Percentiles rank a stretch among this genome's conserved stretches.
phyloP scores from a whole-genome alignment of 257 asterid genomes.

The Agastache rugosa region DNA sequence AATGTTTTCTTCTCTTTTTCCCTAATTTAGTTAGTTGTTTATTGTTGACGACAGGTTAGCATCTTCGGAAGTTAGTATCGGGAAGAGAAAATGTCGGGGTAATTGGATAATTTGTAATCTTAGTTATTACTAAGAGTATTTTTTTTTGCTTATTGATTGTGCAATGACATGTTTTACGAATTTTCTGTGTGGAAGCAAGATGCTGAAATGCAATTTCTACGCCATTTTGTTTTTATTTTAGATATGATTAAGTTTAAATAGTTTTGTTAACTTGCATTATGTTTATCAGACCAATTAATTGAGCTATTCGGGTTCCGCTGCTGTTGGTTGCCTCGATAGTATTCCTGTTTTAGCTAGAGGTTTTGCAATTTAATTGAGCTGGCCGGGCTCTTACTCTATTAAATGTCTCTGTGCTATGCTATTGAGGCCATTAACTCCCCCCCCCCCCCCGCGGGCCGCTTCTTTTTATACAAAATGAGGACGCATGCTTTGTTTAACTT shows the following conservation, averaged over 20 bases:
- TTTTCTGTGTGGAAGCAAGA: not conserved
- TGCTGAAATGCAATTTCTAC: not conserved
- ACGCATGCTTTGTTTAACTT: too few relatives aligned
- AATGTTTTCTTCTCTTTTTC: not conserved
- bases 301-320: not conserved
- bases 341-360: not conserved
- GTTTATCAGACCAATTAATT: not conserved
- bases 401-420: not conserved
- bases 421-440: not conserved
- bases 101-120: not conserved
- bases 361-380: not conserved
- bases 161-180: not conserved
- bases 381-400: too few relatives aligned
- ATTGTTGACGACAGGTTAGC: conserved; percentile 22
- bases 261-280: not conserved
- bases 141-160: not conserved
- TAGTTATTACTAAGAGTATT: not conserved
- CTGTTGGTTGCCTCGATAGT: not conserved
- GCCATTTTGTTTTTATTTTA: not conserved
- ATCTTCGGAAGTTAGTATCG: conserved; percentile 32
- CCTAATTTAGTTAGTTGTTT: not conserved
- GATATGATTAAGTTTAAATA: not conserved
- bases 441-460: too few relatives aligned
- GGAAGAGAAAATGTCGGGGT: conserved; percentile 46
- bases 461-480: too few relatives aligned